These are phyloP conservation scores for Psilocybe sp. DNA, from an alignment of 768 basidiomycete genomes.

Conservation along the genomic window DNA sequence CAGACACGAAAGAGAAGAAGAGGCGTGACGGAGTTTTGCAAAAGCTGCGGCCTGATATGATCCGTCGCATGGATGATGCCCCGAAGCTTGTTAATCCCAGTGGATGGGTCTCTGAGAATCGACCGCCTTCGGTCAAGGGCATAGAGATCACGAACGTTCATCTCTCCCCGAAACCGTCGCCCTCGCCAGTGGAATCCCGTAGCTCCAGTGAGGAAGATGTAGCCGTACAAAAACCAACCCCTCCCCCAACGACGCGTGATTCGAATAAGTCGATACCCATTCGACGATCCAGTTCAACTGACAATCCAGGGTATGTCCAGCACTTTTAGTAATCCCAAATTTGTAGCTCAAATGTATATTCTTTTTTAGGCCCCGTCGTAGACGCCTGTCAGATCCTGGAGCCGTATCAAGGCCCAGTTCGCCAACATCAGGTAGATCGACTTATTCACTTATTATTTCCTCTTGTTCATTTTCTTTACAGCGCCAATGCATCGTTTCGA, in stretches of 20 bases:
- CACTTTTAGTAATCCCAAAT: not conserved
- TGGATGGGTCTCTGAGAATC: slow-evolving; percentile 62
- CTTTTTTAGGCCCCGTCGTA: slow-evolving; percentile 10
- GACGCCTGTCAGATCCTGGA: slow-evolving; percentile 38
- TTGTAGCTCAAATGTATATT: not conserved
- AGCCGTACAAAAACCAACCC: no score
- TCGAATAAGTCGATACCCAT: no score
- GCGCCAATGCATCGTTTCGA: slow-evolving; percentile 35
- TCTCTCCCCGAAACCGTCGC: not conserved
- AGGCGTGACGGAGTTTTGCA: slow-evolving; percentile 24
- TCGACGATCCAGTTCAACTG: not conserved
- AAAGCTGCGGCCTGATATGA: slow-evolving; percentile 69
- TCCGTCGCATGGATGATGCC: slow-evolving; percentile 65
- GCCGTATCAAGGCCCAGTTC: slow-evolving; percentile 30
- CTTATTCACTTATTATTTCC: not conserved
- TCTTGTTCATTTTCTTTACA: slow-evolving; percentile 8
- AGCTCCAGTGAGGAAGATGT: no score
- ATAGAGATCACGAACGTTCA: slow-evolving; percentile 1
- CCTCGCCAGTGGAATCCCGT: not conserved
- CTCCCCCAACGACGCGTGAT: no score
- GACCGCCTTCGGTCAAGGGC: slow-evolving; percentile 13
- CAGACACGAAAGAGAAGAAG: slow-evolving; percentile 5
- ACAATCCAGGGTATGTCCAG: slow-evolving; percentile 16
- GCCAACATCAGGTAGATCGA: slow-evolving; percentile 29
- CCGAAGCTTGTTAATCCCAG: slow-evolving; percentile 73